Base-by-base conservation (phyloP, 2,329 filamentous ascomycete species). In the Eurotiales sp. region DNA sequence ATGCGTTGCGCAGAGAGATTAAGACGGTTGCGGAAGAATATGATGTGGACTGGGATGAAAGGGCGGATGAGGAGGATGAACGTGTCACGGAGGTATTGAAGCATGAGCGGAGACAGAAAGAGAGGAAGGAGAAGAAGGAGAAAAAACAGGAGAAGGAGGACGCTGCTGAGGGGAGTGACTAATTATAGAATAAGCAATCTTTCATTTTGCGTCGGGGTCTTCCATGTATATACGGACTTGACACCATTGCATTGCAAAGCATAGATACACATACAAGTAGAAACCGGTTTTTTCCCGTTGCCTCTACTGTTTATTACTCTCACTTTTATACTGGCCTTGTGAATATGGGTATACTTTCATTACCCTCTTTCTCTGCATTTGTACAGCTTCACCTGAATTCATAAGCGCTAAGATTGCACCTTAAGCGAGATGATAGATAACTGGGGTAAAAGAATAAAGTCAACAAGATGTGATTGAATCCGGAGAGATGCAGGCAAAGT, bases 1-100 rank as follows among this genome's bases (percentile, higher is more conserved):
- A 95, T 64, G 72, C 78, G 2, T 69, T 96, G 56, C 74, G 90
- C 5, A 80, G 79, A 56, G 91, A 96, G 70, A 87, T 96, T 67
- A 87, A 86, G 70, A 78, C 79, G 14, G 81, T 95, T 8, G 90
- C 91, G 0, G 81, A 84, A 29, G 90, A 96, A 70, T 96, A 96
- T 66, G 90, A 95, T 60, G 88, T 91, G 7, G 88, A 92, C 46
- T 96, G 90, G 88, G 82, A 95, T 61, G 89, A 93, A 72, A 79
- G 77, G 55, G 75, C 74, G 56, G 88, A 95, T 58, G 82, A 92
- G 46, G 83, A 82, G 11, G 81, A 86, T 60, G 79, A 86, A 56
- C 72, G 68, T 51, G 78, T 83, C 17, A 74, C 72, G 2, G 70
- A 80, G 55, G 79, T 76, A 6, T 61, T 83, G 54, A 74, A 72